phyloP scores from a whole-genome alignment of 352 stramenopile species.

The Phytopythium delawarense region DNA sequence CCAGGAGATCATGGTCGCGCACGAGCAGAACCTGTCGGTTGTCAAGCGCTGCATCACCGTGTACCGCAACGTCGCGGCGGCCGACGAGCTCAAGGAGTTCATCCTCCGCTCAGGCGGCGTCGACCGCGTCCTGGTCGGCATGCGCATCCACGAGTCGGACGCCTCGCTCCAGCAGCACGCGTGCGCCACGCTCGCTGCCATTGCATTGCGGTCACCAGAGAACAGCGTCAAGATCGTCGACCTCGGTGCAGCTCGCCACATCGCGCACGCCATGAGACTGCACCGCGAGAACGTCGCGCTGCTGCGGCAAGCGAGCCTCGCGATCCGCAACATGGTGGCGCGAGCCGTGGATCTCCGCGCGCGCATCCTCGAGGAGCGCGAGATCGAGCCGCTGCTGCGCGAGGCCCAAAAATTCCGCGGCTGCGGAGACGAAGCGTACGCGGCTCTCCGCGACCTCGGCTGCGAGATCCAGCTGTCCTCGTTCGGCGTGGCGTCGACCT shows the following conservation, averaged over 20 bases:
- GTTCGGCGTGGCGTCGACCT: conserved; percentile 29
- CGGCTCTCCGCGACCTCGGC: conserved; percentile 63
- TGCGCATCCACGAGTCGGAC: conserved; percentile 45
- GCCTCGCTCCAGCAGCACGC: conserved; percentile 61
- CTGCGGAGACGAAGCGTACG: conserved; percentile 78
- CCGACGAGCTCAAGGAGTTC: conserved; percentile 62
- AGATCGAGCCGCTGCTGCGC: conserved; percentile 59
- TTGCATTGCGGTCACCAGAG: conserved; percentile 60
- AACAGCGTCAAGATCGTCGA: conserved; percentile 58
- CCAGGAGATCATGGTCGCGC: conserved; percentile 47
- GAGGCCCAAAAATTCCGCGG: conserved; percentile 55
- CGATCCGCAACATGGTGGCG: conserved; percentile 77
- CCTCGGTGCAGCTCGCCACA: conserved; percentile 33
- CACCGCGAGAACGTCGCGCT: conserved; percentile 41
- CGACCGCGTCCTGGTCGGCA: conserved; percentile 46
- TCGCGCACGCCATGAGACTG: conserved; percentile 51
- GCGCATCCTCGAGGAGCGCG: conserved; percentile 57
- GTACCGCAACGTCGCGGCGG: conserved; percentile 65
- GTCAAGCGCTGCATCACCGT: conserved; percentile 69
- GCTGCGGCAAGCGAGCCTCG: conserved; percentile 70
- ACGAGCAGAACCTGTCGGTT: conserved; percentile 41
- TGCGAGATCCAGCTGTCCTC: conserved; percentile 65
- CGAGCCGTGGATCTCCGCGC: conserved; percentile 49
- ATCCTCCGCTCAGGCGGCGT: conserved; percentile 56
- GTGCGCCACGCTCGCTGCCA: conserved; percentile 68